A percentile compares a stretch with the other conserved stretches of the same genome.
These are phyloP conservation scores for Arthrinium phaeospermum DNA, from an alignment of 2,329 filamentous ascomycete species.

Conservation along the genomic window DNA sequence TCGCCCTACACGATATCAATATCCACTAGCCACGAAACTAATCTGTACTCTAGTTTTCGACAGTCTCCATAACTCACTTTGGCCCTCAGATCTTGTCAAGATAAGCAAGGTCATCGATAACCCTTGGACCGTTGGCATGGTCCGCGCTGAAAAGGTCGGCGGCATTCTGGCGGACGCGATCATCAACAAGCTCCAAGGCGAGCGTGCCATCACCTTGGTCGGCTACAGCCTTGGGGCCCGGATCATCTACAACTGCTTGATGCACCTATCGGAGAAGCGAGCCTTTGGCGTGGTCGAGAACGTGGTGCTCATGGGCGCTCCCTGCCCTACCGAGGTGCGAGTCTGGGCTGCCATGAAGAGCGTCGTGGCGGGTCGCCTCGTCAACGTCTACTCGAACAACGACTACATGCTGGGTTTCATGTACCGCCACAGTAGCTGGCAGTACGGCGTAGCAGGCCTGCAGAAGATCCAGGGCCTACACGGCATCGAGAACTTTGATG, in stretches of 20 bases:
- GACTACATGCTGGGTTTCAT: conserved; percentile 90
- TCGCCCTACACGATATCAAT: conserved; percentile 9
- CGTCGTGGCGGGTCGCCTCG: conserved; percentile 80
- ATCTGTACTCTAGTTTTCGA: conserved; percentile 51
- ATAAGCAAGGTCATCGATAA: conserved; percentile 80
- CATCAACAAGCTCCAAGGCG: conserved; percentile 81
- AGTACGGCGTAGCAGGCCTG: conserved; percentile 84
- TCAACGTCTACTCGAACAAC: conserved; percentile 88
- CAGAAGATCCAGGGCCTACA: conserved; percentile 73
- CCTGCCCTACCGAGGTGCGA: conserved; percentile 72
- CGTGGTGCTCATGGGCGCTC: conserved; percentile 83
- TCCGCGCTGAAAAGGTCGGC: conserved; percentile 74
- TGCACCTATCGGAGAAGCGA: conserved; percentile 74
- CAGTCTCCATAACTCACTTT: conserved; percentile 62
- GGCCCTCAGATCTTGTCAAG: conserved; percentile 69
- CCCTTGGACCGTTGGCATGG: conserved; percentile 78
- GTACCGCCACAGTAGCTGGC: conserved; percentile 80
- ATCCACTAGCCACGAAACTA: conserved; percentile 21
- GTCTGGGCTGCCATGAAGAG: conserved; percentile 81
- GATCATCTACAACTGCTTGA: conserved; percentile 82
- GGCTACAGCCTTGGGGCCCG: conserved; percentile 84
- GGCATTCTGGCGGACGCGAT: conserved; percentile 79
- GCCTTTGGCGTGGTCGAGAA: conserved; percentile 86
- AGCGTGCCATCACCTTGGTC: conserved; percentile 79
- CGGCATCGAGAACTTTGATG: conserved; percentile 71